These are phyloP conservation scores for Brassica juncea DNA, from an alignment of 345 rosid species.

Conservation along the genomic window DNA sequence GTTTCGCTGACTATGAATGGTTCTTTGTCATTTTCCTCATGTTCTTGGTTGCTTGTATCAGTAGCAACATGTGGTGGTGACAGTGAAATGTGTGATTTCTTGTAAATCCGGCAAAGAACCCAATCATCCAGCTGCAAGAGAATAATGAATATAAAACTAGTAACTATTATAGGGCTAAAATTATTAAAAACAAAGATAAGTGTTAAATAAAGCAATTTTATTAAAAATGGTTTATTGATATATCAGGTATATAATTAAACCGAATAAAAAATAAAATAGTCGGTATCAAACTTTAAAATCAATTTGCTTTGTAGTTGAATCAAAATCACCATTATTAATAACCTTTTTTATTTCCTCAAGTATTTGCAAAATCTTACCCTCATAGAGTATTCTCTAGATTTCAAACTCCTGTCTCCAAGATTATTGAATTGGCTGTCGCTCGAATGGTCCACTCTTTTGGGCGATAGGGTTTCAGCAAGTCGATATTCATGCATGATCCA, in stretches of 20 bases:
- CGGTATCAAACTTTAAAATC: neutral
- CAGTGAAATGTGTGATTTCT: conserved; percentile 57
- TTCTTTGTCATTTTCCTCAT: conserved; percentile 56
- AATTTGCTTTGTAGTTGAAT: neutral
- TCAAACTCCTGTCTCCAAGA: conserved; percentile 40
- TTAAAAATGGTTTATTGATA: neutral
- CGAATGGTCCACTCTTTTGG: conserved; percentile 27
- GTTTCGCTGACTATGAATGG: conserved; percentile 22
- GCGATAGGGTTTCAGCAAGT: conserved; percentile 48
- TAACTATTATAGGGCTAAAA: neutral
- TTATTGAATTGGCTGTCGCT: conserved; percentile 25
- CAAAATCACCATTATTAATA: neutral
- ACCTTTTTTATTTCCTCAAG: neutral
- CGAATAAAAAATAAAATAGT: neutral
- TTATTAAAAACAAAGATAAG: neutral
- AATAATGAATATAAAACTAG: neutral
- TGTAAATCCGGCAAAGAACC: conserved; percentile 98
- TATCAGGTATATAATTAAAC: neutral
- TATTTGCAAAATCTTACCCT: conserved; percentile 56
- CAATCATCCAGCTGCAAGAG: conserved; percentile 83
- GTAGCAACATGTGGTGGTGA: conserved; percentile 45
- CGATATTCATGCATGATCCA: conserved; percentile 99
- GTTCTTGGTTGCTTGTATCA: conserved; percentile 55
- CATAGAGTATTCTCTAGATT: conserved; percentile 78
- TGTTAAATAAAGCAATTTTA: neutral